Conservation (phyloP, 2,329 filamentous ascomycete species). For the Aspergillus novofumigatus region DNA sequence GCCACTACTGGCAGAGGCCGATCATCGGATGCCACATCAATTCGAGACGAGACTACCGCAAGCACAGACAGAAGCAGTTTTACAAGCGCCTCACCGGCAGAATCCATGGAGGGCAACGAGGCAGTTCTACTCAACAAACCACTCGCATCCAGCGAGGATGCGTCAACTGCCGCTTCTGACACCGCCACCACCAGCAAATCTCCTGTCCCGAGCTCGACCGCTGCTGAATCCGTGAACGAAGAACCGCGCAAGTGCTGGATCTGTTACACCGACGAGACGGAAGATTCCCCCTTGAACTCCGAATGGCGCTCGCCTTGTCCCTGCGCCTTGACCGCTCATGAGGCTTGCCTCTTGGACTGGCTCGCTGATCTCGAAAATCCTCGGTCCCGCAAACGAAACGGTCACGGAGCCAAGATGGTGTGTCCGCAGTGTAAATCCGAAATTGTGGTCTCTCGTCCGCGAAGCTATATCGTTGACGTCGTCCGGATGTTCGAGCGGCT, state of each 20-base stretch:
- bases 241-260: conserved; percentile 62
- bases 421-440: conserved; percentile 88
- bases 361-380: conserved; percentile 79
- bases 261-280: conserved; percentile 62
- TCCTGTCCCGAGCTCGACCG: conserved; percentile 9
- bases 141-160: conserved; percentile 10
- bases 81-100: conserved; percentile 5
- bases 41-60: conserved; percentile 11
- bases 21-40: conserved; percentile 22
- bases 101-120: conserved; percentile 24
- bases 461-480: conserved; percentile 66
- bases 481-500: conserved; percentile 56
- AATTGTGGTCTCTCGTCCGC: conserved; percentile 71
- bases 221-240: conserved; percentile 13
- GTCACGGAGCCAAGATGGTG: conserved; percentile 58
- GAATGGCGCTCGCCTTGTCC: conserved; percentile 86
- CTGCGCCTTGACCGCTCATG: conserved; percentile 86
- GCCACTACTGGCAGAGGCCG: conserved; percentile 22
- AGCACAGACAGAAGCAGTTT: conserved; percentile 2
- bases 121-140: conserved; percentile 28
- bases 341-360: conserved; percentile 86
- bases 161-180: conserved; percentile 1
- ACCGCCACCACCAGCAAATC: conserved; percentile 8
- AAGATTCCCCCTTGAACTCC: conserved; percentile 55
- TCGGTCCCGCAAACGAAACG: conserved; percentile 47